Percentiles rank a stretch among this genome's conserved stretches.
Conservation (phyloP, 2,329 filamentous ascomycete genomes). For the Orbilia blumenaviensis region DNA sequence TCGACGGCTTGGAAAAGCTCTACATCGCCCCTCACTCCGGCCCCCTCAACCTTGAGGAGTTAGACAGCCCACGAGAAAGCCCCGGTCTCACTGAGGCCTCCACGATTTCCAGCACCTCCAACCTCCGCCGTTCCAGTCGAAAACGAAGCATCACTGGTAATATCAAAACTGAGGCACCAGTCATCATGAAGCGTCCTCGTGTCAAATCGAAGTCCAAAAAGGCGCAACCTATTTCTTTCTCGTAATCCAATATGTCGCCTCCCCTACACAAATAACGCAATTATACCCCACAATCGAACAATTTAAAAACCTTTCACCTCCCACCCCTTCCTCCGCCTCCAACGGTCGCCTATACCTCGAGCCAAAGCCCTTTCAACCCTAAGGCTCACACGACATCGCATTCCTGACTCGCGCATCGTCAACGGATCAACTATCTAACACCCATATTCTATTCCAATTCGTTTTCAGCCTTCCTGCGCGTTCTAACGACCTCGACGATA, state of each 20-base stretch:
- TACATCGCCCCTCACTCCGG: constrained; percentile 39
- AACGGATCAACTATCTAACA: constrained; percentile 24
- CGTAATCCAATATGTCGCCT: constrained; percentile 31
- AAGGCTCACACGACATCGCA: constrained; percentile 28
- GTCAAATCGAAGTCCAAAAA: constrained; percentile 30
- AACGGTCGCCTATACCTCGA: constrained; percentile 24
- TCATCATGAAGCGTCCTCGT: constrained; percentile 49
- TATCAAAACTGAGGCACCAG: constrained; percentile 34
- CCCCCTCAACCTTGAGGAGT: constrained; percentile 32
- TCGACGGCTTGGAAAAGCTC: constrained; percentile 26
- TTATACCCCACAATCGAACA: constrained; percentile 51
- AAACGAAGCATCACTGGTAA: constrained; percentile 50
- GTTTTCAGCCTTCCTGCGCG: constrained; percentile 9
- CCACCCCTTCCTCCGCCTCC: background rate
- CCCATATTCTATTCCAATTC: background rate
- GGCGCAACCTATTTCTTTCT: constrained; percentile 34
- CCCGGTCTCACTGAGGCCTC: constrained; percentile 49
- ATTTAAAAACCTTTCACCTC: constrained; percentile 18
- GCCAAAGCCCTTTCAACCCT: background rate
- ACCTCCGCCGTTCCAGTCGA: constrained; percentile 33
- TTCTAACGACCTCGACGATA: constrained; percentile 48
- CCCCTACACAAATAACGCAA: constrained; percentile 39
- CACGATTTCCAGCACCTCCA: constrained; percentile 44
- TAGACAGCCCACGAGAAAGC: constrained; percentile 46
- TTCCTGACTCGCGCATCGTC: background rate